Conservation (phyloP, 2,329 filamentous ascomycete genomes). For the Ophiosphaerella narmari region DNA sequence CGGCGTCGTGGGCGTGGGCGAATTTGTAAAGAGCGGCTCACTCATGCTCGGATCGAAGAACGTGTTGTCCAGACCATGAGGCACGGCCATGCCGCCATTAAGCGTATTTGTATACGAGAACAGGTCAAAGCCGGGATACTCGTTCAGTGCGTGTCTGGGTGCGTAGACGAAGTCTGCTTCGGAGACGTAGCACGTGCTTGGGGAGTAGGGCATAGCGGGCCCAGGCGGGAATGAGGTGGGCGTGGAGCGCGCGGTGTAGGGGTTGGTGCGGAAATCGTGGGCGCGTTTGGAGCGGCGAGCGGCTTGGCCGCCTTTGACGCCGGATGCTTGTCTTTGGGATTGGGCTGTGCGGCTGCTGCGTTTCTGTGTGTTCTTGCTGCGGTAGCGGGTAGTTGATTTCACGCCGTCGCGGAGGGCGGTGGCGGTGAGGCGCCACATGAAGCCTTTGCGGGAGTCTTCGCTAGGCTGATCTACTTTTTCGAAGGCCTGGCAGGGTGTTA, state of each 20-base stretch:
- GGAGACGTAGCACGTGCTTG: slow-evolving; percentile 25
- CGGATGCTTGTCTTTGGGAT: slow-evolving; percentile 50
- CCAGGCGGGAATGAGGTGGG: slow-evolving; percentile 18
- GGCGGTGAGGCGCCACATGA: slow-evolving; percentile 76
- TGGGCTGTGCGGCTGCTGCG: slow-evolving; percentile 38
- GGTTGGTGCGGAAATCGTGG: slow-evolving; percentile 26
- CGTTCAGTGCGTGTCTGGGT: background rate
- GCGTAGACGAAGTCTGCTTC: slow-evolving; percentile 24
- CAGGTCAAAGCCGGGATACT: background rate
- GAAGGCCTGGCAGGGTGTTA: slow-evolving; percentile 54
- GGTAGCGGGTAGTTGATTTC: slow-evolving; percentile 75
- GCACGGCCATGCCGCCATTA: too few relatives aligned
- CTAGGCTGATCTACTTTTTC: slow-evolving; percentile 55
- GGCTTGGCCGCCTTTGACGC: slow-evolving; percentile 52
- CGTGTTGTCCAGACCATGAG: slow-evolving; percentile 10
- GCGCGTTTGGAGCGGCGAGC: slow-evolving; percentile 35
- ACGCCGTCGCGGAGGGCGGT: slow-evolving; percentile 74
- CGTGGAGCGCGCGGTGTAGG: slow-evolving; percentile 20
- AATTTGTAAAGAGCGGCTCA: slow-evolving; percentile 29
- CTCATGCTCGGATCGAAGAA: slow-evolving; percentile 24
- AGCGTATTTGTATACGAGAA: too few relatives aligned
- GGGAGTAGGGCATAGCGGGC: slow-evolving; percentile 11
- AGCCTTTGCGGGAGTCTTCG: slow-evolving; percentile 67
- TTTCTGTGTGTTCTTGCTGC: slow-evolving; percentile 53
- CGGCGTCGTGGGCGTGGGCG: slow-evolving; percentile 24